phyloP scores from a whole-genome alignment of 116 monocot species.

The Iris pallida region DNA sequence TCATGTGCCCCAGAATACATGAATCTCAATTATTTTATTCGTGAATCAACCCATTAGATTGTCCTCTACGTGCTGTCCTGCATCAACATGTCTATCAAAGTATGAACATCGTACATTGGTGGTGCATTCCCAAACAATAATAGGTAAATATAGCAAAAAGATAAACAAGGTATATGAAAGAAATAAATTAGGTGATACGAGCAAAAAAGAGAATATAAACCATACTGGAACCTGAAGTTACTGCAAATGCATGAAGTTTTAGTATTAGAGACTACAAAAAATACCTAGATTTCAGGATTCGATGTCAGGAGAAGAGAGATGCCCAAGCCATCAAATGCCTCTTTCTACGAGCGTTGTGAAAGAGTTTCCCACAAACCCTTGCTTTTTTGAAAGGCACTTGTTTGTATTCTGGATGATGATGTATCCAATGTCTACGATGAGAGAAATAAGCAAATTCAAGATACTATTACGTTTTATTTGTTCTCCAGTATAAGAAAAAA shows the following conservation, averaged over 20 bases:
- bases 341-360: constrained; percentile 59
- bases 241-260: background rate
- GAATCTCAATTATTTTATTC: too few relatives aligned
- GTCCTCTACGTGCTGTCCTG: too few relatives aligned
- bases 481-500: background rate
- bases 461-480: background rate
- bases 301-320: constrained; percentile 86
- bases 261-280: background rate
- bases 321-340: constrained; percentile 87
- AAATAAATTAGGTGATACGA: too few relatives aligned
- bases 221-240: background rate
- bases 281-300: constrained; percentile 97
- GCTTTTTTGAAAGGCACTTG: constrained; percentile 91
- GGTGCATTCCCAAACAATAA: too few relatives aligned
- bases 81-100: too few relatives aligned
- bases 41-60: too few relatives aligned
- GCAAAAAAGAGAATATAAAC: too few relatives aligned
- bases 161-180: too few relatives aligned
- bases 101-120: too few relatives aligned
- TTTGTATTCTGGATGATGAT: constrained; percentile 97
- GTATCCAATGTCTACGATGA: constrained; percentile 80
- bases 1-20: too few relatives aligned
- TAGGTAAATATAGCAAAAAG: too few relatives aligned
- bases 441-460: constrained; percentile 10
- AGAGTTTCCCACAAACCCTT: constrained; percentile 81